Evolutionary conservation across 75 land plant species (phyloP).

Genomic region (Selaginella tamariscina): DNA sequence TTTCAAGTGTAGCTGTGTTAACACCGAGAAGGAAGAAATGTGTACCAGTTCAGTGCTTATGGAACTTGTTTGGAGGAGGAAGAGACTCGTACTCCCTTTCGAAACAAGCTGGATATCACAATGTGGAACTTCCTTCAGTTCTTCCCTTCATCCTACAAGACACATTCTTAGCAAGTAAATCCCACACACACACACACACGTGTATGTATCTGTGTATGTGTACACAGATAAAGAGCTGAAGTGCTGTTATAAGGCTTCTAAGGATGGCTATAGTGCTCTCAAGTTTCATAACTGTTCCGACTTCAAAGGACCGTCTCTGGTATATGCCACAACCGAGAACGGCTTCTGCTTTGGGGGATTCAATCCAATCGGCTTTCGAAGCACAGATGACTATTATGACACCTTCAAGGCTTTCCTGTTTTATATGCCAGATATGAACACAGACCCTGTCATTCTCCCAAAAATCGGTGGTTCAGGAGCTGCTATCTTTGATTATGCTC

Average conservation of each 20-base stretch:
- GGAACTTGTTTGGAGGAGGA: neutral
- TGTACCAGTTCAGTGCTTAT: neutral
- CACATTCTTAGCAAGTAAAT: slow-evolving; percentile 36
- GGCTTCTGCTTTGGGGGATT: slow-evolving; percentile 73
- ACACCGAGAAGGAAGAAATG: no score
- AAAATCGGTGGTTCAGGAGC: slow-evolving; percentile 86
- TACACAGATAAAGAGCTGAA: slow-evolving; percentile 54
- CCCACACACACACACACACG: neutral
- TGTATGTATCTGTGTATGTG: neutral
- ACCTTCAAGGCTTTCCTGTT: slow-evolving; percentile 80
- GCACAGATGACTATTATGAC: slow-evolving; percentile 91
- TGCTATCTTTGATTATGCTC: slow-evolving; percentile 70
- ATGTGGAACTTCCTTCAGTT: slow-evolving; percentile 42
- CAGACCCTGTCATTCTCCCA: slow-evolving; percentile 32
- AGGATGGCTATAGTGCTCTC: slow-evolving; percentile 65
- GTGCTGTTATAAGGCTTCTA: slow-evolving; percentile 62
- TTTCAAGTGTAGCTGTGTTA: no score
- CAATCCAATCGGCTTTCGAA: slow-evolving; percentile 72
- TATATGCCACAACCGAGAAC: slow-evolving; percentile 47
- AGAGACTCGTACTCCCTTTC: neutral
- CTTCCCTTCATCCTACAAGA: slow-evolving; percentile 31
- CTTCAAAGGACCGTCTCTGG: slow-evolving; percentile 84
- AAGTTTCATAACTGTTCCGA: slow-evolving; percentile 50
- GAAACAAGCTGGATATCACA: slow-evolving; percentile 24
- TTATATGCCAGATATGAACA: slow-evolving; percentile 33